Evolutionary conservation across 352 stramenopile species (phyloP).

Genomic region (Phytophthora ramorum): DNA sequence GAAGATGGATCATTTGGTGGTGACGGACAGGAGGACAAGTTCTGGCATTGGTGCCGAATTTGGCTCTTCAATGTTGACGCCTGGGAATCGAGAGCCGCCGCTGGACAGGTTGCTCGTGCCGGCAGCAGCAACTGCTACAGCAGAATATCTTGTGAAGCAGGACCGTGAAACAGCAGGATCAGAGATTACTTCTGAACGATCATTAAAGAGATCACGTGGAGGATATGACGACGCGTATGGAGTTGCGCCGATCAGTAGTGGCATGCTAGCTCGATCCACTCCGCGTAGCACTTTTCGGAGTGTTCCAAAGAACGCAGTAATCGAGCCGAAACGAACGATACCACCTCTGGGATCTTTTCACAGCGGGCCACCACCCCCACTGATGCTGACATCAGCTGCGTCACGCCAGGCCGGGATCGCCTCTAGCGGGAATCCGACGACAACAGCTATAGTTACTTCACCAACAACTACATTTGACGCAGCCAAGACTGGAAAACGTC

Average conservation of each 20-base stretch:
- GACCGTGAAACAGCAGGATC: slow-evolving; percentile 19
- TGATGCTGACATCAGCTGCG: slow-evolving; percentile 5
- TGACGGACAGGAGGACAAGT: slow-evolving; percentile 21
- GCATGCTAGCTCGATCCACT: not conserved
- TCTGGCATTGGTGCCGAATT: not conserved
- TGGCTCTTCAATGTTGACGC: not conserved
- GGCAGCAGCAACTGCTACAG: slow-evolving; percentile 9
- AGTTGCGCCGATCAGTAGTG: slow-evolving; percentile 10
- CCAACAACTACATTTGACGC: slow-evolving; percentile 13
- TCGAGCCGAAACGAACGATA: slow-evolving; percentile 51
- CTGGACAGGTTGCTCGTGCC: slow-evolving; percentile 49
- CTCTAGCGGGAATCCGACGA: not conserved
- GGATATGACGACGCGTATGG: slow-evolving; percentile 22
- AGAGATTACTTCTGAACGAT: slow-evolving; percentile 11
- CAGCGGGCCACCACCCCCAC: slow-evolving; percentile 16
- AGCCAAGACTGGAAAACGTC: slow-evolving; percentile 39
- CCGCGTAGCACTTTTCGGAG: slow-evolving; percentile 40
- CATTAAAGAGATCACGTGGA: slow-evolving; percentile 23
- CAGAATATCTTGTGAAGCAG: slow-evolving; percentile 46
- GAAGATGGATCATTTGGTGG: slow-evolving; percentile 44
- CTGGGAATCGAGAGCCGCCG: slow-evolving; percentile 39
- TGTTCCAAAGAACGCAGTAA: slow-evolving; percentile 42
- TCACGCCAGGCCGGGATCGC: slow-evolving; percentile 1
- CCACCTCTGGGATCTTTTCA: slow-evolving; percentile 29
- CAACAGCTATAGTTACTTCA: slow-evolving; percentile 5